Conservation (phyloP, 2,329 filamentous ascomycete species). For the Amesomyces nigricolor region DNA sequence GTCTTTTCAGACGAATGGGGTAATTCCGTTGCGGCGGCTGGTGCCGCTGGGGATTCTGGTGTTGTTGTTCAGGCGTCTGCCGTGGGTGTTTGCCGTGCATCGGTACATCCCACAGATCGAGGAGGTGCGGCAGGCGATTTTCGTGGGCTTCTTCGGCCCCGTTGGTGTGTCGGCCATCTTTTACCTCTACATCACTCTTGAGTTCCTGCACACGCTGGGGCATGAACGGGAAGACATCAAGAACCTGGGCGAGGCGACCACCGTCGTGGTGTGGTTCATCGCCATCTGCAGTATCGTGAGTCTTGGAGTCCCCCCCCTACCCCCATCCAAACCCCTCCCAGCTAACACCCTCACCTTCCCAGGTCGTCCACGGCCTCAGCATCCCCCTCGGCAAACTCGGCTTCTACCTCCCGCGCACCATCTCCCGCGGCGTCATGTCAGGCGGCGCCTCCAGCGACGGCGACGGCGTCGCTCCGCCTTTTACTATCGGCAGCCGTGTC, state of each 20-base stretch:
- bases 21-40: conserved; percentile 70
- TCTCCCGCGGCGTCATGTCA: conserved; percentile 43
- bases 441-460: conserved; percentile 20
- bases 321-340: neutral
- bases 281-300: conserved; percentile 75
- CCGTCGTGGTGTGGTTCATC: conserved; percentile 79
- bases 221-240: conserved; percentile 59
- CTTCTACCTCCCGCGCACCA: conserved; percentile 56
- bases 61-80: conserved; percentile 69
- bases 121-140: conserved; percentile 66
- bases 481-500: conserved; percentile 30
- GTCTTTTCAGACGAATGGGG: conserved; percentile 57
- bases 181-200: conserved; percentile 69
- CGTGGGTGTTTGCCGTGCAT: conserved; percentile 68
- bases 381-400: conserved; percentile 69
- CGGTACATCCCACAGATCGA: conserved; percentile 75
- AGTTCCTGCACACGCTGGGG: conserved; percentile 60
- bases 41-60: conserved; percentile 69
- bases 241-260: conserved; percentile 59
- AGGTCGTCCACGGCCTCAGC: conserved; percentile 75
- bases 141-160: conserved; percentile 89
- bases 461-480: conserved; percentile 21
- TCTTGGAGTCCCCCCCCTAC: conserved; percentile 18
- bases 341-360: neutral
- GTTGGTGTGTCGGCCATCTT: conserved; percentile 86